A percentile compares a stretch with the other conserved stretches of the same genome.
These are phyloP conservation scores for Aspergillus pseudoterreus DNA, from an alignment of 2,329 filamentous ascomycete species.

Conservation along the genomic window DNA sequence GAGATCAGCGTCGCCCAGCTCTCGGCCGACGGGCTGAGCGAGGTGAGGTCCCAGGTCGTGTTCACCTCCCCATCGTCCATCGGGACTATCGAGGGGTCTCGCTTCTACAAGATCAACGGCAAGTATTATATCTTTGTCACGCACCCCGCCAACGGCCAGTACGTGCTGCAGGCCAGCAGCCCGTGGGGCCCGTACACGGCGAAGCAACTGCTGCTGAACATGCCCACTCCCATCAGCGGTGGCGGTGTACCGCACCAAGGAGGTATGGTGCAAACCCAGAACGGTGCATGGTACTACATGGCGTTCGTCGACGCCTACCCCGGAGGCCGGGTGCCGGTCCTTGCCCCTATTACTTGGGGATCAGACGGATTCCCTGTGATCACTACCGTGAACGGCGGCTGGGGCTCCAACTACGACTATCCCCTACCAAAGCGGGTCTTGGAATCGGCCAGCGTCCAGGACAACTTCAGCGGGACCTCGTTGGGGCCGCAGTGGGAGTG, in stretches of 20 bases:
- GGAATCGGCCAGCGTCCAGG: conserved; percentile 13
- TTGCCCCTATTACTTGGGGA: conserved; percentile 54
- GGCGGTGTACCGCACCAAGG: conserved; percentile 54
- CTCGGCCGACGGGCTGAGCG: conserved; percentile 44
- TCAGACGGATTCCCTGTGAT: conserved; percentile 52
- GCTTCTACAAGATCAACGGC: conserved; percentile 57
- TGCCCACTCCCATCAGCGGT: conserved; percentile 39
- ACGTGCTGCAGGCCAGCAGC: conserved; percentile 47
- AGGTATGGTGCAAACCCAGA: conserved; percentile 50
- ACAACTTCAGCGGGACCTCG: conserved; percentile 43
- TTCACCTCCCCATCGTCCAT: conserved; percentile 34
- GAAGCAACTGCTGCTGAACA: no score
- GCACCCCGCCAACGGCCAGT: conserved; percentile 45
- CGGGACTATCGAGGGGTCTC: conserved; percentile 49
- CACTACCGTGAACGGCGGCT: conserved; percentile 42
- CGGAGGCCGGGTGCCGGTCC: conserved; percentile 54
- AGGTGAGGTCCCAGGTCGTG: conserved; percentile 46
- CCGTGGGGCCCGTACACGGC: conserved; percentile 48
- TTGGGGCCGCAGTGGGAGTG: conserved; percentile 55
- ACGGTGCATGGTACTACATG: conserved; percentile 58
- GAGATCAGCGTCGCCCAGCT: conserved; percentile 52
- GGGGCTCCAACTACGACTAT: conserved; percentile 37
- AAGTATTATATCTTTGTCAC: conserved; percentile 55
- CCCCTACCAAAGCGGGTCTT: no score
- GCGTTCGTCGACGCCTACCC: conserved; percentile 56